phyloP scores from a whole-genome alignment of 2,329 filamentous ascomycete genomes.

The Pestalotiopsis sp. region DNA sequence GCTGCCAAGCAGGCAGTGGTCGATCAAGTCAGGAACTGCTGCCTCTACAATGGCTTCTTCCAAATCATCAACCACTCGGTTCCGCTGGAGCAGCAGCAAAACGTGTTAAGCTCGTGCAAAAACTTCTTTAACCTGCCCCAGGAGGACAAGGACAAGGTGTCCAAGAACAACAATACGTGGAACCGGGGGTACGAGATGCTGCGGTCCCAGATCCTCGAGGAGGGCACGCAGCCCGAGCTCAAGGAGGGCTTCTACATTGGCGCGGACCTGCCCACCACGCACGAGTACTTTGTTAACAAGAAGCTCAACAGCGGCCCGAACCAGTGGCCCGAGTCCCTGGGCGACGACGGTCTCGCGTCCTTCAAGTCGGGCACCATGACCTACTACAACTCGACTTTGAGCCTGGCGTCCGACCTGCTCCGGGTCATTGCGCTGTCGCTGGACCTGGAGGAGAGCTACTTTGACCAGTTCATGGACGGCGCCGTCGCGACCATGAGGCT shows the following conservation, averaged over 20 bases:
- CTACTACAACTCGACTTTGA: constrained; percentile 5
- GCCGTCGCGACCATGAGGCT: constrained; percentile 17
- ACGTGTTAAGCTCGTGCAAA: neutral
- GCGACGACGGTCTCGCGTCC: constrained; percentile 25
- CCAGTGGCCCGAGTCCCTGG: constrained; percentile 27
- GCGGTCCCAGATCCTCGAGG: constrained; percentile 14
- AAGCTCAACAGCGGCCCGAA: constrained; percentile 24
- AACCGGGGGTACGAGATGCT: constrained; percentile 13
- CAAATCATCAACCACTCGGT: constrained; percentile 11
- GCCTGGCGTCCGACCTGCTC: constrained; percentile 5
- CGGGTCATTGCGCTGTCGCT: constrained; percentile 7
- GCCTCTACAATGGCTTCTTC: constrained; percentile 26
- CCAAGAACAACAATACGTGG: constrained; percentile 9
- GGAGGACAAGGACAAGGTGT: constrained; percentile 11
- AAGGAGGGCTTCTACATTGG: constrained; percentile 13
- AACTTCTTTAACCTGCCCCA: constrained; percentile 8
- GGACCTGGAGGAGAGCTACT: constrained; percentile 10
- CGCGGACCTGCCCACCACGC: constrained; percentile 2
- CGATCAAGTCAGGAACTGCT: constrained; percentile 40
- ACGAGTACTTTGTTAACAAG: constrained; percentile 39
- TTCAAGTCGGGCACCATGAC: constrained; percentile 8
- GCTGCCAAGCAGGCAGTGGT: constrained; percentile 31
- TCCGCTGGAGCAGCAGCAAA: constrained; percentile 1
- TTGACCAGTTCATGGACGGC: constrained; percentile 21
- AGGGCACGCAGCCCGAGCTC: constrained; percentile 18